Conservation (phyloP, 208 protist species). For the Trypanosoma lewisi region DNA sequence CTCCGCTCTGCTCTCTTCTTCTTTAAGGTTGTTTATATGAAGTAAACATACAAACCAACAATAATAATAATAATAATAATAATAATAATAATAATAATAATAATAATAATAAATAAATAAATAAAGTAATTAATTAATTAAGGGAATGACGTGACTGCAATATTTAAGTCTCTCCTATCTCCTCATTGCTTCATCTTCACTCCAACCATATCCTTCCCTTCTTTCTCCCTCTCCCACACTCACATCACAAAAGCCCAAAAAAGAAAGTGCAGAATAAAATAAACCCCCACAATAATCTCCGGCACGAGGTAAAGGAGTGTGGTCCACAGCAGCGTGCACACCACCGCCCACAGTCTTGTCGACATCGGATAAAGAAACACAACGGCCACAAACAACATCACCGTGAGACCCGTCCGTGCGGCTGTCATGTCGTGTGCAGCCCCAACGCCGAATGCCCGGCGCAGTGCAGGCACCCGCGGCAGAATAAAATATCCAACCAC, state of each 20-base stretch:
- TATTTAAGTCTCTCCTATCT: neutral
- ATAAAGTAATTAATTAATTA: no score
- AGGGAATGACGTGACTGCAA: neutral
- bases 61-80: no score
- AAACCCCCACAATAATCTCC: conserved; percentile 23
- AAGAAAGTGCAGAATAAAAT: conserved; percentile 37
- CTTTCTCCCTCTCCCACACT: conserved; percentile 7
- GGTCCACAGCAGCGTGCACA: conserved; percentile 33
- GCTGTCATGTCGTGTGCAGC: conserved; percentile 1
- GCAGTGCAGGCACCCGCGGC: conserved; percentile 6
- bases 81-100: no score
- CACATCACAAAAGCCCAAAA: conserved; percentile 30
- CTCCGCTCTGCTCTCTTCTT: no score
- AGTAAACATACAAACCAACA: no score
- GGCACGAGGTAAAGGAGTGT: conserved; percentile 30
- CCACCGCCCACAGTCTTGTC: conserved; percentile 31
- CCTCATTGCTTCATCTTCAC: neutral
- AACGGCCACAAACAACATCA: conserved; percentile 38
- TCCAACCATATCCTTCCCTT: neutral
- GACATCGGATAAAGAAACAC: conserved; percentile 35
- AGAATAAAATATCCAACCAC: conserved; percentile 23
- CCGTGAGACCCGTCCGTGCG: conserved; percentile 35
- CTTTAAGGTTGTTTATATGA: no score
- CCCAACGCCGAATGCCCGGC: neutral
- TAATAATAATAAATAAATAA: no score